These are phyloP conservation scores for Athelia psychrophila DNA, from an alignment of 1,284 basidiomycete species.

Conservation along the genomic window DNA sequence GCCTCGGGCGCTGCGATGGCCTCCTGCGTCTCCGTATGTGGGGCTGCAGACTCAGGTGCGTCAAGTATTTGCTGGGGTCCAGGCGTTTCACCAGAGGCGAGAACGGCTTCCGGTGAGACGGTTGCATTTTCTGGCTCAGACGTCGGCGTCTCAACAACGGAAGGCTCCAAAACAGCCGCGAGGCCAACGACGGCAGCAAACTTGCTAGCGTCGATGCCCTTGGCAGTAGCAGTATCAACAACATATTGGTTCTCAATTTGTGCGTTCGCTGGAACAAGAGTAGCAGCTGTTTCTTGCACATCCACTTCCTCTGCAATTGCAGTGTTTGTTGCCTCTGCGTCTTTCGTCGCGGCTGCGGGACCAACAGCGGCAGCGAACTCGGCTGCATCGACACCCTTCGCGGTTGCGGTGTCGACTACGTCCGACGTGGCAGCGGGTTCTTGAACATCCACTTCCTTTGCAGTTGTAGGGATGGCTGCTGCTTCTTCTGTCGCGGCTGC, in stretches of 20 bases:
- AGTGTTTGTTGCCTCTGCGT: neutral
- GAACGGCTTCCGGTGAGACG: slow-evolving; percentile 30
- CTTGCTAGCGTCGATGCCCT: neutral
- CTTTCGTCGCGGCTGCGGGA: neutral
- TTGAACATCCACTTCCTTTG: neutral
- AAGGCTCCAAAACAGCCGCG: neutral
- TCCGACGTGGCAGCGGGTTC: slow-evolving; percentile 2
- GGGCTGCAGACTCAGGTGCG: slow-evolving; percentile 16
- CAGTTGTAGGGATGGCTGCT: neutral
- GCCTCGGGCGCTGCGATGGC: neutral
- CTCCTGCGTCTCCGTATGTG: neutral
- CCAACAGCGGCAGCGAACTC: neutral
- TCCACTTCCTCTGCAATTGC: neutral
- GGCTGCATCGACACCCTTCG: neutral
- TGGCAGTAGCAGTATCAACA: neutral
- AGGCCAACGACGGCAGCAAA: neutral
- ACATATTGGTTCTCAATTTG: neutral
- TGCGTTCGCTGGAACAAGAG: too few relatives aligned
- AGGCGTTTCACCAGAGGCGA: slow-evolving; percentile 34
- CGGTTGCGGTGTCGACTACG: slow-evolving; percentile 3
- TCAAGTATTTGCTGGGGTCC: slow-evolving; percentile 32
- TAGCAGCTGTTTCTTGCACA: neutral
- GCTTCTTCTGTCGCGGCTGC: slow-evolving; percentile 1
- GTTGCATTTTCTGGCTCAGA: slow-evolving; percentile 9
- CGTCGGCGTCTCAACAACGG: neutral